phyloP scores from a whole-genome alignment of 2,329 filamentous ascomycete species.

The Exophiala alcalophila region DNA sequence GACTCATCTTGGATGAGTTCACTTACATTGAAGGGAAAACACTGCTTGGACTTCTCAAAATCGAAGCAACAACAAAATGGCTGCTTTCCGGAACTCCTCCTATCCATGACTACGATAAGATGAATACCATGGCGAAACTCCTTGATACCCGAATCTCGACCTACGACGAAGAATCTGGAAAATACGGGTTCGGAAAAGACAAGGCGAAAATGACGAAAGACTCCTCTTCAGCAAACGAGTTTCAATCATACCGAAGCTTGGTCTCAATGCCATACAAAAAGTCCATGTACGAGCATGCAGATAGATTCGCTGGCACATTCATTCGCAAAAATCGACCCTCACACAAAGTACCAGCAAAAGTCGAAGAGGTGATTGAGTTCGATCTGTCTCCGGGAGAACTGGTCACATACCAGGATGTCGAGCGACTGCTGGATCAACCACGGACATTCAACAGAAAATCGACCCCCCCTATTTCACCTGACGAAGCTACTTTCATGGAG shows the following conservation, averaged over 20 bases:
- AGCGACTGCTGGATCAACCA: slow-evolving; percentile 6
- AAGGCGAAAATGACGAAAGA: slow-evolving; percentile 43
- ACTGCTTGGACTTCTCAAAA: slow-evolving; percentile 43
- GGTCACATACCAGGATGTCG: slow-evolving; percentile 11
- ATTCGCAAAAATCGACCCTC: slow-evolving; percentile 19
- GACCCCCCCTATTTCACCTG: no score
- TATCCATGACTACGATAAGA: slow-evolving; percentile 56
- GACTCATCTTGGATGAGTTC: slow-evolving; percentile 64
- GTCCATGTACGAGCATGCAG: slow-evolving; percentile 14
- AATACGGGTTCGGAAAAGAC: slow-evolving; percentile 44
- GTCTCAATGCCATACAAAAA: slow-evolving; percentile 42
- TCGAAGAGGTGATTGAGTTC: slow-evolving; percentile 1
- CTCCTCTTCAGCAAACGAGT: slow-evolving; percentile 53
- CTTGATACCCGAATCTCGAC: slow-evolving; percentile 50
- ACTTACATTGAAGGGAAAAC: slow-evolving; percentile 52
- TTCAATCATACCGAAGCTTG: slow-evolving; percentile 51
- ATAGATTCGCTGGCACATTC: slow-evolving; percentile 22
- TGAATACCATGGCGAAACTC: slow-evolving; percentile 58
- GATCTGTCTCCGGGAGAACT: slow-evolving; percentile 9
- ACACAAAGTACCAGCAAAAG: not conserved
- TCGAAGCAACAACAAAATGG: slow-evolving; percentile 57
- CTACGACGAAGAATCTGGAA: slow-evolving; percentile 47
- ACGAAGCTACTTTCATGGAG: no score
- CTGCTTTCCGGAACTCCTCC: slow-evolving; percentile 62
- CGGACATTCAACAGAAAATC: slow-evolving; percentile 6